A percentile compares a stretch with the other conserved stretches of the same genome.
Conservation (phyloP, 176 grass and related monocot species). For the Secale cereale region DNA sequence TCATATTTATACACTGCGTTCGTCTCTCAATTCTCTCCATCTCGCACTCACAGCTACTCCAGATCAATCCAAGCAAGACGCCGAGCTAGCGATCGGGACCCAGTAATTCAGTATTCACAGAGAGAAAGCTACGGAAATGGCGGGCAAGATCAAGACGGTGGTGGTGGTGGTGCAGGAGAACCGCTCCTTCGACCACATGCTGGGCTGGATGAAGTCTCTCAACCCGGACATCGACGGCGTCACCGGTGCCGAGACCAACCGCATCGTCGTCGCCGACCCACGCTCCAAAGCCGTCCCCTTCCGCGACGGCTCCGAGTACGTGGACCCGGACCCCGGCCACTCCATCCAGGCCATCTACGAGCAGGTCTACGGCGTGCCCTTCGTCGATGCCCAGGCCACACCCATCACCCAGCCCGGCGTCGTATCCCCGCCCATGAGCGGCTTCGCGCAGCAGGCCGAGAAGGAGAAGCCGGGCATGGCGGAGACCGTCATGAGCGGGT, state of each 20-base stretch:
- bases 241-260: conserved; percentile 45
- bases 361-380: conserved; percentile 68
- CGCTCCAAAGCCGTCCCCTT: conserved; percentile 37
- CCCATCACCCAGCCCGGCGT: conserved; percentile 47
- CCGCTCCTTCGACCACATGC: conserved; percentile 96
- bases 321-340: conserved; percentile 89
- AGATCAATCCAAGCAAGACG: no score
- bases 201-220: conserved; percentile 61
- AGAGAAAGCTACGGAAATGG: not conserved
- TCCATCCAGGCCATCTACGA: conserved; percentile 90
- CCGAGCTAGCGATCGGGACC: no score
- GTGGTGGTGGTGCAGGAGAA: conserved; percentile 85
- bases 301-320: conserved; percentile 46
- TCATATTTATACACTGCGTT: no score
- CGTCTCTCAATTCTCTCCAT: no score
- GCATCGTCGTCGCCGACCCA: conserved; percentile 33
- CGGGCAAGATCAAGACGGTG: conserved; percentile 40
- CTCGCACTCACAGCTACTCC: no score
- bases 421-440: conserved; percentile 41
- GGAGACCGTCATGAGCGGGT: conserved; percentile 69
- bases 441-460: conserved; percentile 83
- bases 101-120: no score
- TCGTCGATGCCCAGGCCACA: conserved; percentile 36
- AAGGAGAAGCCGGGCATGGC: conserved; percentile 57
- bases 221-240: not conserved